These are phyloP conservation scores for Solanum corneliomulleri DNA, from an alignment of 257 asterid species.

Conservation along the genomic window DNA sequence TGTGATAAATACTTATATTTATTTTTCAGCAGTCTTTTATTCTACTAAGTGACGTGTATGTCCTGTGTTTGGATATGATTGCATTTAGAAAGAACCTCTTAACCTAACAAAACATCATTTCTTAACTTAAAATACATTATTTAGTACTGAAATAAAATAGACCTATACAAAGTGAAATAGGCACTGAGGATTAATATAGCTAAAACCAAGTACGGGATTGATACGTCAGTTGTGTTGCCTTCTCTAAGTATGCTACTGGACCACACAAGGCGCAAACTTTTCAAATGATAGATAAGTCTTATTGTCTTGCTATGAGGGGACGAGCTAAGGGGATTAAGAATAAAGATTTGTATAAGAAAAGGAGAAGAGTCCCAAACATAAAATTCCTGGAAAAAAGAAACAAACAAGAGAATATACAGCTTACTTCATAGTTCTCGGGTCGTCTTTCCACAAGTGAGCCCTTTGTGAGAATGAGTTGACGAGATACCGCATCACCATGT, in stretches of 20 bases:
- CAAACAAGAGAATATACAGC: slow-evolving; percentile 14
- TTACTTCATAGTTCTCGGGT: slow-evolving; percentile 96
- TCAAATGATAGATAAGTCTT: neutral
- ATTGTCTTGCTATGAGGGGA: neutral
- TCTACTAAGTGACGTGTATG: neutral
- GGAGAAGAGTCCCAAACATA: neutral
- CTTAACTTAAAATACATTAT: neutral
- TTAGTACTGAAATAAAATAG: neutral
- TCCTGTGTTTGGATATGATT: neutral
- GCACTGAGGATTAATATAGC: neutral
- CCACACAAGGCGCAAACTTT: neutral
- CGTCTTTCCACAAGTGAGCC: slow-evolving; percentile 91
- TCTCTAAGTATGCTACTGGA: neutral
- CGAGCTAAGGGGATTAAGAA: neutral
- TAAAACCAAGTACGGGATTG: neutral
- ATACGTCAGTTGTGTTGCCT: neutral
- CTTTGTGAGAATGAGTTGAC: slow-evolving; percentile 93
- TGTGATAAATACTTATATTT: neutral
- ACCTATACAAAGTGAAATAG: neutral
- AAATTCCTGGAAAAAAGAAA: neutral
- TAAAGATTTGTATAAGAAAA: neutral
- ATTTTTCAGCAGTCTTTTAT: neutral
- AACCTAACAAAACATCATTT: neutral
- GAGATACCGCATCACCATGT: slow-evolving; percentile 84
- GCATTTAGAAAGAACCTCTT: neutral